phyloP scores from a whole-genome alignment of 306 rosid genomes.

The Sicyos edulis region DNA sequence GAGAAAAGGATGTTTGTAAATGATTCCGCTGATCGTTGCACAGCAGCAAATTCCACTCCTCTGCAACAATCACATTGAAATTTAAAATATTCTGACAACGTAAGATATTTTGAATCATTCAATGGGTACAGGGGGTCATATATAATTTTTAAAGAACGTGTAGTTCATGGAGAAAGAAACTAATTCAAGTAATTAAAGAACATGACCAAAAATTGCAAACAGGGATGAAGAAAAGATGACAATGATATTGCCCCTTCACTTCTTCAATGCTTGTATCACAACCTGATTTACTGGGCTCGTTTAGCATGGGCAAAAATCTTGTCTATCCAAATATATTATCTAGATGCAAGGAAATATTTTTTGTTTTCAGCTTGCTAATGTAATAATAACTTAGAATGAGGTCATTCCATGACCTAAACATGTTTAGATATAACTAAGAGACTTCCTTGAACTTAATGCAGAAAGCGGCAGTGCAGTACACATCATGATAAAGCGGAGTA shows the following conservation, averaged over 20 bases:
- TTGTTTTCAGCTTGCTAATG: not conserved
- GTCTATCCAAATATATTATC: not conserved
- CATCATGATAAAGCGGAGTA: not conserved
- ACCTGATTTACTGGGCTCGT: not conserved
- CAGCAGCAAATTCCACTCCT: conserved; percentile 61
- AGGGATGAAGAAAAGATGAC: not conserved
- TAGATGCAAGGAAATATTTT: not conserved
- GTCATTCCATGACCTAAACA: not conserved
- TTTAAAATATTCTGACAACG: not conserved
- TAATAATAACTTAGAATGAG: not conserved
- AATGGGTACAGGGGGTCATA: not conserved
- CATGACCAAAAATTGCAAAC: not conserved
- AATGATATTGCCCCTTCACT: not conserved
- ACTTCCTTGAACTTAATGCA: not conserved
- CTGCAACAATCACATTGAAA: conserved; percentile 38
- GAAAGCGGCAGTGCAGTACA: not conserved
- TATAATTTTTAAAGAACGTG: no score
- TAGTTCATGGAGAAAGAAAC: no score
- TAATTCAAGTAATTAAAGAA: not conserved
- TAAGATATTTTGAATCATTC: conserved; percentile 1
- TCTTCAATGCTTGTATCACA: not conserved
- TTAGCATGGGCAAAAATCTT: not conserved
- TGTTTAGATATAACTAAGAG: no score
- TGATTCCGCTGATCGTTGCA: conserved; percentile 57
- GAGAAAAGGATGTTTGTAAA: conserved; percentile 76